phyloP scores from a whole-genome alignment of 768 basidiomycete genomes.

The Lentinula guzmanii region DNA sequence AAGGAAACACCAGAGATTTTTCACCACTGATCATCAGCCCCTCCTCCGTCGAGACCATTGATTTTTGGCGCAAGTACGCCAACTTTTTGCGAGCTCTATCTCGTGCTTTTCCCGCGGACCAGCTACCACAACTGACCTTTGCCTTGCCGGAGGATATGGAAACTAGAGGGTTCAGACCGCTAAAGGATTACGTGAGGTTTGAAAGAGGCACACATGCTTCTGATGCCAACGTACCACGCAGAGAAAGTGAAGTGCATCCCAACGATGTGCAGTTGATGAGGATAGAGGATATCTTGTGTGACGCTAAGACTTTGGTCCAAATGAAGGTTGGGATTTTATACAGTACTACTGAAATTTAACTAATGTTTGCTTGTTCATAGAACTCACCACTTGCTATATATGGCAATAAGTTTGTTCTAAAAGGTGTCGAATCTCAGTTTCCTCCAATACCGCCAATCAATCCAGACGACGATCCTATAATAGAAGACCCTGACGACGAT shows the following conservation, averaged over 20 bases:
- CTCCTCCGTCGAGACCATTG: conserved; percentile 32
- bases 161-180: conserved; percentile 80
- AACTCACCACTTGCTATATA: conserved; percentile 33
- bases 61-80: conserved; percentile 72
- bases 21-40: conserved; percentile 22
- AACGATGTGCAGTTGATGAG: conserved; percentile 96
- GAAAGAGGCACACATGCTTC: conserved; percentile 15
- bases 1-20: conserved; percentile 20
- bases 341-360: not conserved
- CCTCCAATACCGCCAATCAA: conserved; percentile 6
- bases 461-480: conserved; percentile 52
- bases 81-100: conserved; percentile 59
- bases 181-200: conserved; percentile 52
- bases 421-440: conserved; percentile 17
- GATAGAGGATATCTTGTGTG: conserved; percentile 75
- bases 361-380: conserved; percentile 17
- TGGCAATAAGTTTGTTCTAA: conserved; percentile 28
- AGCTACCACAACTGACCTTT: conserved; percentile 49
- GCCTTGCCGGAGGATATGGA: conserved; percentile 90
- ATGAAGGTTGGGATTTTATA: conserved; percentile 42
- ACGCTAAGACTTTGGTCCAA: conserved; percentile 56
- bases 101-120: conserved; percentile 60
- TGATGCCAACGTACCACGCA: conserved; percentile 7
- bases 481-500: conserved; percentile 79
- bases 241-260: conserved; percentile 53